Evolutionary conservation across 163 green algal species (phyloP).

Genomic region (Trebouxia gelatinosa): DNA sequence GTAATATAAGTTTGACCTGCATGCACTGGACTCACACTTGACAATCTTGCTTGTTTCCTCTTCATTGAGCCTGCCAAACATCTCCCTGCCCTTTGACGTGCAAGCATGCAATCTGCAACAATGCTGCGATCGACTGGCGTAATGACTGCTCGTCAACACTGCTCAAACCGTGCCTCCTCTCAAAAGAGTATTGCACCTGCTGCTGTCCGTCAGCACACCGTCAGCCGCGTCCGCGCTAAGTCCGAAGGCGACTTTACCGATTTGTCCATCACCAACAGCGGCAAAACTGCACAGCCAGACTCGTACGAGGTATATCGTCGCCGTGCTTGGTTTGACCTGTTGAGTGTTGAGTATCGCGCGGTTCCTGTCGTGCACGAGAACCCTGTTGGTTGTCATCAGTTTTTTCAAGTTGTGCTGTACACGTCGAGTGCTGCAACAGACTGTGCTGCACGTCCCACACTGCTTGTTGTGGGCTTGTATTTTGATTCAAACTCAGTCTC

Average conservation of each 20-base stretch:
- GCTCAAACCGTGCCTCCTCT: no score
- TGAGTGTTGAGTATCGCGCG: neutral
- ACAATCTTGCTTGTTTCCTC: no score
- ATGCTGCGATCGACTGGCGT: no score
- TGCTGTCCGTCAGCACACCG: no score
- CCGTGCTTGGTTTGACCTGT: neutral
- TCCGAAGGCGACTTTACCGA: neutral
- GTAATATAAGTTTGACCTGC: no score
- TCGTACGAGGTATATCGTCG: neutral
- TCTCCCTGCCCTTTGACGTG: no score
- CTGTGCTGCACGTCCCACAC: no score
- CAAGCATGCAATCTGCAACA: no score
- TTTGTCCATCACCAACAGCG: conserved; percentile 13
- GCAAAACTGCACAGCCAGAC: neutral
- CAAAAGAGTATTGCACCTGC: no score
- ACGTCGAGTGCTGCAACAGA: neutral
- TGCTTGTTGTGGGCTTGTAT: neutral
- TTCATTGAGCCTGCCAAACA: no score
- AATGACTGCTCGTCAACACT: no score
- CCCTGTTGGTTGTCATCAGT: neutral
- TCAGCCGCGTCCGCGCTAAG: neutral
- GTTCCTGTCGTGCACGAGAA: neutral
- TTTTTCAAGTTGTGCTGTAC: neutral
- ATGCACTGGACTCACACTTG: no score
- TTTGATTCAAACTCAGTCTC: neutral